A percentile compares a stretch with the other conserved stretches of the same genome.
Evolutionary conservation across 2,329 filamentous ascomycete genomes (phyloP).

Genomic region (Leptographium radiaticola): DNA sequence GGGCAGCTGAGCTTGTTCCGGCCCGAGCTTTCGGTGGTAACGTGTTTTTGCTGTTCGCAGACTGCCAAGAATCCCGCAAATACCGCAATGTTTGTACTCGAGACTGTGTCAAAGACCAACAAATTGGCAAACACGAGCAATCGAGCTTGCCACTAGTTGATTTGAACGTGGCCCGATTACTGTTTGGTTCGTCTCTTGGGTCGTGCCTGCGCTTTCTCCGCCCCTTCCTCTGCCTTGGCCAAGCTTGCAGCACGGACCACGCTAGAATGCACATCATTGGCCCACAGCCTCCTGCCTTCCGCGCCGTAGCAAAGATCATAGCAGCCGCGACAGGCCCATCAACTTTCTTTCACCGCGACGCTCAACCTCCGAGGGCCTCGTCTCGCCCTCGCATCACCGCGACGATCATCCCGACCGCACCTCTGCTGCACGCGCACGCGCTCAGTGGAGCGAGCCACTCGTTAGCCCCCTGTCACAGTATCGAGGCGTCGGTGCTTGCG

Average conservation of each 20-base stretch:
- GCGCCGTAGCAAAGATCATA: neutral
- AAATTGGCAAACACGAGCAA: too few relatives aligned
- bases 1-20: conserved; percentile 67
- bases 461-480: neutral
- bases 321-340: neutral
- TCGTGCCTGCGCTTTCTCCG: neutral
- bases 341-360: neutral
- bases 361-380: neutral
- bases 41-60: conserved; percentile 87
- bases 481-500: neutral
- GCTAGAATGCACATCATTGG: neutral
- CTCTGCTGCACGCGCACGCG: neutral
- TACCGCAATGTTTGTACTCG: conserved; percentile 52
- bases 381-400: neutral
- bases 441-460: neutral
- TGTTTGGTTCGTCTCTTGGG: too few relatives aligned
- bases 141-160: too few relatives aligned
- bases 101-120: neutral
- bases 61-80: conserved; percentile 78
- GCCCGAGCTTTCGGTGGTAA: conserved; percentile 64
- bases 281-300: neutral
- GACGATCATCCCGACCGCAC: neutral
- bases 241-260: neutral
- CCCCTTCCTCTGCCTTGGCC: neutral
- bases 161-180: too few relatives aligned